These are phyloP conservation scores for Cnidoscolus chayamansa DNA, from an alignment of 441 rosid genomes.

Conservation along the genomic window DNA sequence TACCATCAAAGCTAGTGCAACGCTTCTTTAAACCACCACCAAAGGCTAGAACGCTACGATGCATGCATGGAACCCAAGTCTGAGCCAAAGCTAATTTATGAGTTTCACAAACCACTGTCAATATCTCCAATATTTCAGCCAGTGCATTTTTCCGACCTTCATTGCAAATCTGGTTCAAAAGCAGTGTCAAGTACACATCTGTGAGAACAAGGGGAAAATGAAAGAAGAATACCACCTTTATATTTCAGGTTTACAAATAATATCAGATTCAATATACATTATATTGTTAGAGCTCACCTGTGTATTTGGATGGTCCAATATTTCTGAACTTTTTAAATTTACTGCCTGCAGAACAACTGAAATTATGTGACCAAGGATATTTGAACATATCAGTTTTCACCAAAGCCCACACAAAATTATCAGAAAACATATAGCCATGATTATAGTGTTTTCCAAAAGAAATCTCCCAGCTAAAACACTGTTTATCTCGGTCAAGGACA, in stretches of 20 bases:
- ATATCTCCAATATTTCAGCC: conserved; percentile 85
- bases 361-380: conserved; percentile 32
- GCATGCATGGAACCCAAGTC: conserved; percentile 96
- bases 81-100: conserved; percentile 88
- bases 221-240: conserved; percentile 33
- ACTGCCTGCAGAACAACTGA: conserved; percentile 73
- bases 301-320: conserved; percentile 58
- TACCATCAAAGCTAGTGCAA: conserved; percentile 79
- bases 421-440: background rate
- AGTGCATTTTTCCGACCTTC: conserved; percentile 82
- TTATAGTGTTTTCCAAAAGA: background rate
- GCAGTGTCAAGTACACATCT: conserved; percentile 39
- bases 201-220: conserved; percentile 44
- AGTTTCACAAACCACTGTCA: conserved; percentile 72
- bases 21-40: conserved; percentile 91
- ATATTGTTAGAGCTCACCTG: conserved; percentile 50
- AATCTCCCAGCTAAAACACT: background rate
- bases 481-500: conserved; percentile 1
- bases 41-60: conserved; percentile 68
- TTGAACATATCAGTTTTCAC: background rate
- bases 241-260: conserved; percentile 29
- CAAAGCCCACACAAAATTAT: background rate
- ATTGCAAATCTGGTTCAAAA: conserved; percentile 79
- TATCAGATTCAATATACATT: conserved; percentile 8
- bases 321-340: conserved; percentile 77